These are phyloP conservation scores for Sclerotinia sclerotiorum DNA, from an alignment of 2,329 filamentous ascomycete genomes.

Conservation along the genomic window DNA sequence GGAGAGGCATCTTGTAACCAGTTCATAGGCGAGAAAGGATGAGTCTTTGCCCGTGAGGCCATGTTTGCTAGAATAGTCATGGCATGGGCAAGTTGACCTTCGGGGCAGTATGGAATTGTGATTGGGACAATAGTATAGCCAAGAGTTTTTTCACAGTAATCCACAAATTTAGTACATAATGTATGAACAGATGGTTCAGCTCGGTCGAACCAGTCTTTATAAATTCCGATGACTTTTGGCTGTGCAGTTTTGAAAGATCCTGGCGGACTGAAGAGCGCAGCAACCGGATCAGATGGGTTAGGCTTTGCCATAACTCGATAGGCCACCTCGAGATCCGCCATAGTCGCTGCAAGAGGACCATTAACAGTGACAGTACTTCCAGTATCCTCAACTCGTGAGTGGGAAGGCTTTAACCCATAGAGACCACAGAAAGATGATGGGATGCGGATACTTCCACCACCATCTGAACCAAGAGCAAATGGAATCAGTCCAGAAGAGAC, in stretches of 20 bases:
- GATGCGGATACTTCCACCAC: constrained; percentile 62
- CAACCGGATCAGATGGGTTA: constrained; percentile 60
- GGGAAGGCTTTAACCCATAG: constrained; percentile 78
- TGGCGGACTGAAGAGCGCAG: constrained; percentile 59
- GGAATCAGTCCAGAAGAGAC: constrained; percentile 64
- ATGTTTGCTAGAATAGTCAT: constrained; percentile 76
- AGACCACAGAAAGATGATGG: constrained; percentile 44
- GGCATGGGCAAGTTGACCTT: constrained; percentile 75
- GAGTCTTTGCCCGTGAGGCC: constrained; percentile 44
- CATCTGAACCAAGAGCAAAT: constrained; percentile 84
- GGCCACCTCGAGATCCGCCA: constrained; percentile 75
- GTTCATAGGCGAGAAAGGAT: constrained; percentile 31
- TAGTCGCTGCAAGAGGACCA: constrained; percentile 74
- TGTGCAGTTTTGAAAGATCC: constrained; percentile 43
- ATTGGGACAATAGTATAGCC: constrained; percentile 59
- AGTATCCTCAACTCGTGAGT: constrained; percentile 64
- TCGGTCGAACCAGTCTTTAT: constrained; percentile 66
- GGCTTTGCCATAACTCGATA: constrained; percentile 77
- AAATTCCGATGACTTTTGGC: constrained; percentile 67
- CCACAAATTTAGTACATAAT: constrained; percentile 61
- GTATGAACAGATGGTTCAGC: constrained; percentile 63
- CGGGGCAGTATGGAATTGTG: constrained; percentile 62
- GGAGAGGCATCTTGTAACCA: constrained; percentile 59
- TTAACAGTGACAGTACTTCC: constrained; percentile 59
- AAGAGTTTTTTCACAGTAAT: constrained; percentile 53